A percentile compares a stretch with the other conserved stretches of the same genome.
phyloP scores from a whole-genome alignment of 257 asterid genomes.

The Solanum tacnaense region DNA sequence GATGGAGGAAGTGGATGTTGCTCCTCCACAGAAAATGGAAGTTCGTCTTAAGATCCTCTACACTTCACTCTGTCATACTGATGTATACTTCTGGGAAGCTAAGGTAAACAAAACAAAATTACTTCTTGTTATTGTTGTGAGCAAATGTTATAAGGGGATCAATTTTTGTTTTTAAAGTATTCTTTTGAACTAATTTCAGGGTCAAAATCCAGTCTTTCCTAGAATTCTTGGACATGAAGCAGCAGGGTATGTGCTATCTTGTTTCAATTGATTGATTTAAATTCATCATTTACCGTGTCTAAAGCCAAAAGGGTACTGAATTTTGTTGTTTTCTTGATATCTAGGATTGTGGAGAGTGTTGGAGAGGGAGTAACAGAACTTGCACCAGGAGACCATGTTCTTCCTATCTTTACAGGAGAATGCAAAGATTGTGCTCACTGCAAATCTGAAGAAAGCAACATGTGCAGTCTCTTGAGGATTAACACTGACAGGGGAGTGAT shows the following conservation, averaged over 20 bases:
- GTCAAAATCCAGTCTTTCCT: slow-evolving; percentile 66
- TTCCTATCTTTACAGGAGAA: slow-evolving; percentile 85
- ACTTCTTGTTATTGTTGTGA: neutral
- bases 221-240: slow-evolving; percentile 83
- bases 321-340: neutral
- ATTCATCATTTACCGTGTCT: neutral
- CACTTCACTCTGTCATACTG: slow-evolving; percentile 76
- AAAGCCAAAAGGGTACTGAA: neutral
- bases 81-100: slow-evolving; percentile 78
- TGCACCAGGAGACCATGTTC: slow-evolving; percentile 65
- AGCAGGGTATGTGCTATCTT: slow-evolving; percentile 43
- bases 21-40: slow-evolving; percentile 74
- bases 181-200: slow-evolving; percentile 19
- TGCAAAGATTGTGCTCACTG: slow-evolving; percentile 69
- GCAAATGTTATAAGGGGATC: slow-evolving; percentile 34
- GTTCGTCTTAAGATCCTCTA: slow-evolving; percentile 60
- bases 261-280: neutral
- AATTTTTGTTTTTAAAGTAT: neutral
- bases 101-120: slow-evolving; percentile 20
- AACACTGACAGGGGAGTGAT: slow-evolving; percentile 63
- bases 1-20: slow-evolving; percentile 68
- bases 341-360: slow-evolving; percentile 71
- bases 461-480: slow-evolving; percentile 79
- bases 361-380: slow-evolving; percentile 79
- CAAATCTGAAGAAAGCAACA: slow-evolving; percentile 58